Evolutionary conservation across 225 moss, liverwort and hornwort species (phyloP), one percentile per base, ranked within the genome.

Genomic region (Polytrichum formosum): DNA sequence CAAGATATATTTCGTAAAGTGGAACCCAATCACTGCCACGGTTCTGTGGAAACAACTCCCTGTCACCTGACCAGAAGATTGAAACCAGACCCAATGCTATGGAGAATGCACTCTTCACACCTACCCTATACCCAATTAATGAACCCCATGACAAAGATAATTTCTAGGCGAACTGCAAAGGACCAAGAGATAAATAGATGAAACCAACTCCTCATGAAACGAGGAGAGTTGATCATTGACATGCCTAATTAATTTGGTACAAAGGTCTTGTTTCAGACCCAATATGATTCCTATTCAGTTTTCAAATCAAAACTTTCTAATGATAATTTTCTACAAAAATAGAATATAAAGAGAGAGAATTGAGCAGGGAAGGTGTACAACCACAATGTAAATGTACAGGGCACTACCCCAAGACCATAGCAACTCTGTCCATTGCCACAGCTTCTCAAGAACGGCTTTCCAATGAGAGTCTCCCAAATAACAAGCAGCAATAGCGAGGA

Each of bases 311-410:
- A 58, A 58, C 21, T 21, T 58, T 23, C 6, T 21, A 58, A 3
- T 21, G 20, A 58, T 58, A 6, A 58, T 58, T 46, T 37, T 46
- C 46, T 87, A 88, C 2, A 73, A 93, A 27, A 90, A 75, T 28
- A 98, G 65, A 59, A 98, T 74, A 65, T 87, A 84, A 28, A 86
- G 55, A 28, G 91, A 91, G 63, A 98, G 91, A 55, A 80, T 83
- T 7, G 98, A 85, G 66, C 77, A 90, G 66, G 98, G 98, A 22
- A 94, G 88, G 73, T 98, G 90, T n/a, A 98, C 84, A 16, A 90
- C 80, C 53, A 89, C 69, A 23, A 91, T 60, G 77, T 91, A 92
- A 60, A 82, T 84, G 58, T 94, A 90, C 23, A 98, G 76, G 4
- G 91, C 94, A 82, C 98, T 98, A 61, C 88, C 88, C 84, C 76